These are phyloP conservation scores for Rhizoclosmatium sp. DNA, from an alignment of 192 early-diverging fungal genomes.

Conservation along the genomic window DNA sequence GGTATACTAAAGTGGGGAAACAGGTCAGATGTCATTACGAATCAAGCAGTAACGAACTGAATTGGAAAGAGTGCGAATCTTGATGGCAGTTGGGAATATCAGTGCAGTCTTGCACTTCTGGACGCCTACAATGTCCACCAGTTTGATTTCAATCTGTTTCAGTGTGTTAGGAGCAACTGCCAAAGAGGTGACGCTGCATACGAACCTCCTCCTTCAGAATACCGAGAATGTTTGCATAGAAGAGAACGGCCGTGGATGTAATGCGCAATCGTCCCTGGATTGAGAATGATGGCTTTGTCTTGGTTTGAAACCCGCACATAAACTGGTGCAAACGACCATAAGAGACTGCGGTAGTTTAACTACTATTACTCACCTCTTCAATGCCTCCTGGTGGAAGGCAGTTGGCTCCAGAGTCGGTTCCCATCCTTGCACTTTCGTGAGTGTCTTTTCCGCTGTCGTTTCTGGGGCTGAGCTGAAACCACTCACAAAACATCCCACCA, in stretches of 20 bases:
- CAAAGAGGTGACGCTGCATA: neutral
- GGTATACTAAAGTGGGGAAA: neutral
- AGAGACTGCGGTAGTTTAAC: too few species aligned
- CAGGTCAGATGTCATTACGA: neutral
- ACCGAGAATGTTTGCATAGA: conserved; percentile 31
- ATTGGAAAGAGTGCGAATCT: conserved; percentile 17
- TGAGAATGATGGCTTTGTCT: neutral
- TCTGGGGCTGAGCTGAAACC: too few species aligned
- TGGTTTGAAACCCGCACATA: neutral
- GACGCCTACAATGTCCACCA: neutral
- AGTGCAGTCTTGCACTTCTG: conserved; percentile 23
- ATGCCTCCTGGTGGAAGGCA: too few species aligned
- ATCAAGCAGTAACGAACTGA: neutral
- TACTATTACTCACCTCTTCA: too few species aligned
- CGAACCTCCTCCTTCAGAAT: conserved; percentile 28
- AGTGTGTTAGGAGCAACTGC: neutral
- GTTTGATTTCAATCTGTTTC: conserved; percentile 1
- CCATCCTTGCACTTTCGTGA: too few species aligned
- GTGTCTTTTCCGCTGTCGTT: too few species aligned
- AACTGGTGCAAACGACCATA: too few species aligned
- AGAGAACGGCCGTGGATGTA: neutral
- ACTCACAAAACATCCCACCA: too few species aligned
- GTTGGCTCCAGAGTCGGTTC: too few species aligned
- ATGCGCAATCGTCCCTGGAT: conserved; percentile 16
- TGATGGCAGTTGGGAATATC: conserved; percentile 28